Evolutionary conservation across 345 rosid genomes (phyloP), one percentile per base, ranked within the genome.

Genomic region (Heritiera littoralis): DNA sequence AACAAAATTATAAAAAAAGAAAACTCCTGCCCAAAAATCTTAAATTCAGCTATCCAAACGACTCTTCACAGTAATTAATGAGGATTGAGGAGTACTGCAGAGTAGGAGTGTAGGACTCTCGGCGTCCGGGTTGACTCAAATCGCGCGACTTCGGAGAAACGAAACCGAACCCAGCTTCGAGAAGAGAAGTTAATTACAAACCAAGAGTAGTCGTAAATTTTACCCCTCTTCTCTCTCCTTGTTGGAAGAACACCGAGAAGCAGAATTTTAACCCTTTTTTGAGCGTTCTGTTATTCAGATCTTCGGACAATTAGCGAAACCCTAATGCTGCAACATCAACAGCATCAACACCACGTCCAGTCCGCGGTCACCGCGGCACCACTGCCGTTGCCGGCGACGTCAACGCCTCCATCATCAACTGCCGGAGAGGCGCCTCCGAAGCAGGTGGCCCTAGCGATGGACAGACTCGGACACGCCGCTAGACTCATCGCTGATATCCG

Each of bases 381-480:
- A 74, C 58, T 79, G 69, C 28, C 84, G n/a, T 78, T 74, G 66
- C 63, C 82, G 15, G 61, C 80, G 52, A 79, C 82, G 43, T 77
- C 70, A 78, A 80, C 80, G 49, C 41, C 54, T 49, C 81, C 45
- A 28, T 79, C 78, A 41, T 79, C 83, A 10, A 65, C 83, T 20
- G 54, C 79, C 20, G 84, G 81, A 17, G 97, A 95, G 81, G 99
- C 99, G 60, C 99, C 98, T 35, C 98, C 99, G 17, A 93, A 93
- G 83, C 97, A 93, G 89, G 99, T 95, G 66, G 97, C 98, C 6
- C 73, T 88, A 79, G 98, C 99, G 17, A 89, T 95, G 97, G 99
- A 95, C 65, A 89, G 99, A 67, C 92, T 95, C 4, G 86, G 88
- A 12, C 97, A 92, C 80, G 99, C 99, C 6, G 93, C 90, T 12